A percentile compares a stretch with the other conserved stretches of the same genome.
Evolutionary conservation across 345 rosid genomes (phyloP).

Genomic region (Trapa incisa): DNA sequence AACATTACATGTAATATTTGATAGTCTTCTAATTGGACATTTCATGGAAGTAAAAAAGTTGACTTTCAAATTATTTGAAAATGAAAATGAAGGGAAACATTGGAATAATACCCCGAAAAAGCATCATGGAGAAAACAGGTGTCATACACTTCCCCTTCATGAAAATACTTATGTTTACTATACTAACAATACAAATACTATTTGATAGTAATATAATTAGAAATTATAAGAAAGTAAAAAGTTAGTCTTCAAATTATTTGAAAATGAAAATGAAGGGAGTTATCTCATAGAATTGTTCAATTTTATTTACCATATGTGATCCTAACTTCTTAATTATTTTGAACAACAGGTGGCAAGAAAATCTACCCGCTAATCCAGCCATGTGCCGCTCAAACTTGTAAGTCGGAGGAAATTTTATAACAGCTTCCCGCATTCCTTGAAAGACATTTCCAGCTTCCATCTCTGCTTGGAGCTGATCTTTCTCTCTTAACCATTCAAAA

Average conservation of each 20-base stretch:
- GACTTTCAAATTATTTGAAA: too few species aligned
- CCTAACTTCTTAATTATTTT: background rate
- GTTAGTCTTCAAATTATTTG: too few species aligned
- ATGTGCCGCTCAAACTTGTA: conserved; percentile 83
- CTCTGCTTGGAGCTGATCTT: conserved; percentile 87
- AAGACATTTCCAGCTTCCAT: conserved; percentile 95
- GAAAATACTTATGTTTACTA: background rate
- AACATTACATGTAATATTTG: background rate
- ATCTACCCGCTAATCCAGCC: conserved; percentile 81
- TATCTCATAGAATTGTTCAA: background rate
- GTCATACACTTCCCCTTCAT: background rate
- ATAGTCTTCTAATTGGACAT: background rate
- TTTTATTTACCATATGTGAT: background rate
- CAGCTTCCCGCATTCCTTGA: conserved; percentile 98
- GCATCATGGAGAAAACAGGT: background rate
- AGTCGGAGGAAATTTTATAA: conserved; percentile 91
- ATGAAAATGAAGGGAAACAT: conserved; percentile 16
- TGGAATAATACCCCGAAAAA: conserved; percentile 76
- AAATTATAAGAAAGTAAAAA: background rate
- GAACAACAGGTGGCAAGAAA: background rate
- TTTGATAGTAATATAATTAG: background rate
- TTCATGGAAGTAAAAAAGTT: background rate
- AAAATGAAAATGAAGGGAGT: background rate
- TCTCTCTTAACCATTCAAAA: conserved; percentile 97
- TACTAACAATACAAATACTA: background rate